phyloP scores from a whole-genome alignment of 768 basidiomycete species.

The Suillus bovinus region DNA sequence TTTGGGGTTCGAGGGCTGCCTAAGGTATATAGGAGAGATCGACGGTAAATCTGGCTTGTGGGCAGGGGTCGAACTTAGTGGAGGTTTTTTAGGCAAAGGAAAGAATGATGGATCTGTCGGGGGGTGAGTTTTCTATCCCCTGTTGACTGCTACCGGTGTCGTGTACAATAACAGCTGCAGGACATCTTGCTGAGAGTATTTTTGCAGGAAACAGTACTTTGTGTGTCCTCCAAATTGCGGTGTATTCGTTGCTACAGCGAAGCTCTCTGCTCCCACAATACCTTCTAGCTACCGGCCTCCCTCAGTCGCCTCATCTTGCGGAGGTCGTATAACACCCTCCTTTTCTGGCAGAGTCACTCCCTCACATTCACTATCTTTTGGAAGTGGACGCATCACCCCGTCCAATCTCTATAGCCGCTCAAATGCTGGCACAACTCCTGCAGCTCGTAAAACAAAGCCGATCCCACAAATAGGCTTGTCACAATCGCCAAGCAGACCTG shows the following conservation, averaged over 20 bases:
- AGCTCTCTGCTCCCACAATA: slow-evolving; percentile 78
- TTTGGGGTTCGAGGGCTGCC: slow-evolving; percentile 81
- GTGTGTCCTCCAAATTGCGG: slow-evolving; percentile 82
- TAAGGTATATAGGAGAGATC: slow-evolving; percentile 82
- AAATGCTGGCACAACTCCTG: slow-evolving; percentile 42
- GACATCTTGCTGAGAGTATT: slow-evolving; percentile 12
- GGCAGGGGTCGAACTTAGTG: slow-evolving; percentile 91
- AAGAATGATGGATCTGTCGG: slow-evolving; percentile 93
- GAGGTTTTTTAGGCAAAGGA: slow-evolving; percentile 85
- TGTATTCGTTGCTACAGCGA: slow-evolving; percentile 83
- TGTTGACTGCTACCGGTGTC: not conserved
- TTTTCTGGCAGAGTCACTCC: slow-evolving; percentile 48
- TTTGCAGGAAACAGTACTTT: slow-evolving; percentile 77
- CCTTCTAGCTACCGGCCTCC: slow-evolving; percentile 62
- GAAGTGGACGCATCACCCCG: slow-evolving; percentile 57
- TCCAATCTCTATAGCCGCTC: slow-evolving; percentile 49
- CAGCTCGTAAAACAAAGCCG: slow-evolving; percentile 33
- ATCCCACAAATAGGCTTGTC: slow-evolving; percentile 32
- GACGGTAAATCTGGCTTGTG: slow-evolving; percentile 88
- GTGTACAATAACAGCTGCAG: not conserved
- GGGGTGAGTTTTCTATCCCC: slow-evolving; percentile 58
- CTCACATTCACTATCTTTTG: slow-evolving; percentile 37
- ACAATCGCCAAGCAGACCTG: slow-evolving; percentile 29
- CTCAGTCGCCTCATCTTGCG: slow-evolving; percentile 76
- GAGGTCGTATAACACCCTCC: slow-evolving; percentile 45